phyloP scores from a whole-genome alignment of 108 stramenopile genomes.

The Cyclotella distinguenda region DNA sequence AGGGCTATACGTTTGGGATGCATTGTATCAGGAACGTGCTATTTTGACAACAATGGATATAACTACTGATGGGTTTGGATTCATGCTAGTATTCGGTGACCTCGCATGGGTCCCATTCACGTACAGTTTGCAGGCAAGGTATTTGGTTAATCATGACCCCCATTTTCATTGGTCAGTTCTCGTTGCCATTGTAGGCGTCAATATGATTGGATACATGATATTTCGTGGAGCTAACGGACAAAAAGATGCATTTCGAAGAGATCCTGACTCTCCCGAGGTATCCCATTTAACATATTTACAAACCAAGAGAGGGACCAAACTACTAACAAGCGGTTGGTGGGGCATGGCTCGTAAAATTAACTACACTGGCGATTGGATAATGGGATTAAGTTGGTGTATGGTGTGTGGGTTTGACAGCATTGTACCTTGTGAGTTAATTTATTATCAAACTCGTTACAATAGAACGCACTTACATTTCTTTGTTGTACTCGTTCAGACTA shows the following conservation, averaged over 20 bases:
- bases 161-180: slow-evolving; percentile 52
- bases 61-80: slow-evolving; percentile 99
- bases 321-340: slow-evolving; percentile 97
- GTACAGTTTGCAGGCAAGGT: slow-evolving; percentile 91
- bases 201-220: slow-evolving; percentile 81
- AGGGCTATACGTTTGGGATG: slow-evolving; percentile 97
- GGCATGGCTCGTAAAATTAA: slow-evolving; percentile 98
- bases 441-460: too few relatives aligned
- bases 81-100: slow-evolving; percentile 98
- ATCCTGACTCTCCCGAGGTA: slow-evolving; percentile 75
- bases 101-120: slow-evolving; percentile 99
- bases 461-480: too few relatives aligned
- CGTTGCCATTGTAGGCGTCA: slow-evolving; percentile 54
- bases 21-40: slow-evolving; percentile 89
- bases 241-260: slow-evolving; percentile 93
- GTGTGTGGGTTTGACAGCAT: slow-evolving; percentile 87
- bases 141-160: slow-evolving; percentile 91
- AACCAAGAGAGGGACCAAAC: slow-evolving; percentile 87
- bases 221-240: slow-evolving; percentile 93
- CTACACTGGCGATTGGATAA: slow-evolving; percentile 97
- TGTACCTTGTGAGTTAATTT: too few relatives aligned
- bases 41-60: slow-evolving; percentile 99
- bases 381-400: slow-evolving; percentile 97
- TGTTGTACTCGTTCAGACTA: too few relatives aligned
- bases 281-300: slow-evolving; percentile 63